phyloP scores from a whole-genome alignment of 2,329 filamentous ascomycete species.

The Cladophialophora chaetospira region DNA sequence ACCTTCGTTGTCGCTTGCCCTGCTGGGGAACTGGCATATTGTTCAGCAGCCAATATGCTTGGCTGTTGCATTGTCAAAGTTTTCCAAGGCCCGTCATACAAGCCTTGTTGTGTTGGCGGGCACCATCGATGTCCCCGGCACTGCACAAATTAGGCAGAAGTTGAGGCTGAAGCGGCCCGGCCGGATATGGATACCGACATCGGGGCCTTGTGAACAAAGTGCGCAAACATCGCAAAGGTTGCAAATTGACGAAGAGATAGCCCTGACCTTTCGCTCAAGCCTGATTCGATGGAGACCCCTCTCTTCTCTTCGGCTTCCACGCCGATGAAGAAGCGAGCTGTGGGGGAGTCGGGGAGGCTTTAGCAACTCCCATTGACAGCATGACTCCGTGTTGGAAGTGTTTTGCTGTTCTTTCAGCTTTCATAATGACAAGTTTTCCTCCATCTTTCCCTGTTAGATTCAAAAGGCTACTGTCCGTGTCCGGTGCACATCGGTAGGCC shows the following conservation, averaged over 20 bases:
- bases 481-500: not conserved
- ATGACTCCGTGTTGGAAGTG: too few species aligned
- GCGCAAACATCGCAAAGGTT: not conserved
- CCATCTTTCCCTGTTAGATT: not conserved
- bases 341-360: not conserved
- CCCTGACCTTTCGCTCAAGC: not conserved
- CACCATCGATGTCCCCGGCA: not conserved
- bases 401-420: not conserved
- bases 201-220: not conserved
- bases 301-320: not conserved
- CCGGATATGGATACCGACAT: not conserved
- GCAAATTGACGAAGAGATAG: not conserved
- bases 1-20: conserved; percentile 12
- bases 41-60: too few species aligned
- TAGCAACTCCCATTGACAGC: not conserved
- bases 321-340: not conserved
- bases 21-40: conserved; percentile 2
- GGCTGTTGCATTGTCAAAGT: too few species aligned
- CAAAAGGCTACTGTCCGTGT: too few species aligned
- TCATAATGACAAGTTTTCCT: not conserved
- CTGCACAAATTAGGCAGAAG: not conserved
- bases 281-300: not conserved
- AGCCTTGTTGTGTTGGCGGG: not conserved
- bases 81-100: not conserved
- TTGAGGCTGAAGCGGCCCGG: too few species aligned